Evolutionary conservation across 129 eudicot genomes (phyloP).

Genomic region (Lonicera japonica): DNA sequence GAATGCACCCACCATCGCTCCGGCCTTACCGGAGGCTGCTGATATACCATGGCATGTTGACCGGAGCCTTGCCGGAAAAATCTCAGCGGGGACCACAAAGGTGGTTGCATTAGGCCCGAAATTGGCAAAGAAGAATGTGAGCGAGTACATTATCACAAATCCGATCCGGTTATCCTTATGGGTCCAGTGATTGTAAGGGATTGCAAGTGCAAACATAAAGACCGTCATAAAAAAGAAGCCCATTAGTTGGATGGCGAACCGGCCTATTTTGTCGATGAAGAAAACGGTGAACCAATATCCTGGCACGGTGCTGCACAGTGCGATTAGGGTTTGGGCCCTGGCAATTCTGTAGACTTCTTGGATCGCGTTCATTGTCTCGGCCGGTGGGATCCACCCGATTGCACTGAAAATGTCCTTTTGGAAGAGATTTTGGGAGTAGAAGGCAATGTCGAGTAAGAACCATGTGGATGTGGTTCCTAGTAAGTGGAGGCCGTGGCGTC

Average conservation of each 20-base stretch:
- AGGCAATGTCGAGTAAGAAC: slow-evolving; percentile 65
- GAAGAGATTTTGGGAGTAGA: slow-evolving; percentile 62
- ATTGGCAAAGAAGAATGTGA: slow-evolving; percentile 70
- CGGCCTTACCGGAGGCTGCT: slow-evolving; percentile 70
- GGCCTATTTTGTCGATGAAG: slow-evolving; percentile 50
- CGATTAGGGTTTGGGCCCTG: slow-evolving; percentile 68
- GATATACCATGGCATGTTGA: slow-evolving; percentile 82
- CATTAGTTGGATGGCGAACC: slow-evolving; percentile 57
- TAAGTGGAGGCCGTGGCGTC: slow-evolving; percentile 61
- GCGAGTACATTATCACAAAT: slow-evolving; percentile 57
- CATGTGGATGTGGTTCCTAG: slow-evolving; percentile 65
- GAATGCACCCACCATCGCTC: slow-evolving; percentile 69
- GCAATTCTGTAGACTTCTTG: slow-evolving; percentile 54
- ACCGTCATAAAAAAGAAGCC: slow-evolving; percentile 75
- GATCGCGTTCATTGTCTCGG: slow-evolving; percentile 48
- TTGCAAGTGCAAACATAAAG: slow-evolving; percentile 75
- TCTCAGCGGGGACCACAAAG: slow-evolving; percentile 68
- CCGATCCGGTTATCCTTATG: slow-evolving; percentile 54
- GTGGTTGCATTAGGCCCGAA: slow-evolving; percentile 75
- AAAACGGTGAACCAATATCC: slow-evolving; percentile 79
- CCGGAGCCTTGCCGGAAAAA: slow-evolving; percentile 64
- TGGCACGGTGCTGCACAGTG: slow-evolving; percentile 68
- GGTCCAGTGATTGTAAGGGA: slow-evolving; percentile 72
- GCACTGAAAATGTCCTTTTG: slow-evolving; percentile 65
- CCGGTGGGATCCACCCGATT: slow-evolving; percentile 61